These are phyloP conservation scores for Neurospora sp. DNA, from an alignment of 495 filamentous ascomycete genomes.

Conservation along the genomic window DNA sequence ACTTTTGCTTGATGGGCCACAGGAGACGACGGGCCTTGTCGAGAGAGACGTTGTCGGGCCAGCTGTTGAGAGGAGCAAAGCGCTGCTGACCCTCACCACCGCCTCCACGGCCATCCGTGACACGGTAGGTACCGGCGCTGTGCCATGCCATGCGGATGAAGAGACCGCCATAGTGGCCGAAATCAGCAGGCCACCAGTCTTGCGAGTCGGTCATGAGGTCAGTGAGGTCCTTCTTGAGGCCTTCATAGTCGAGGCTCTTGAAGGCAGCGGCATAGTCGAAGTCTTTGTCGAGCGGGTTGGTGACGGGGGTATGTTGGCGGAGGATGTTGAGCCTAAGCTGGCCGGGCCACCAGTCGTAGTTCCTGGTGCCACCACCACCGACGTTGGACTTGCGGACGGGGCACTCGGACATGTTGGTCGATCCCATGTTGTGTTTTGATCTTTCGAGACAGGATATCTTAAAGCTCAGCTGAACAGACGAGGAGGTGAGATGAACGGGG, in stretches of 20 bases:
- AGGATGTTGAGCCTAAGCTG: slow-evolving; percentile 57
- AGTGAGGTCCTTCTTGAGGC: slow-evolving; percentile 57
- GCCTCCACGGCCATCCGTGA: slow-evolving; percentile 61
- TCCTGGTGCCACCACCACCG: slow-evolving; percentile 51
- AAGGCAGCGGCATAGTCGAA: slow-evolving; percentile 62
- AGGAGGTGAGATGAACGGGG: not conserved
- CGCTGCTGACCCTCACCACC: slow-evolving; percentile 63
- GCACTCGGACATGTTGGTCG: slow-evolving; percentile 29
- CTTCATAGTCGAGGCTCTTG: slow-evolving; percentile 59
- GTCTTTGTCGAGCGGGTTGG: slow-evolving; percentile 48
- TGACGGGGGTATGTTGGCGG: slow-evolving; percentile 53
- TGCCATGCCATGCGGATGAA: slow-evolving; percentile 75
- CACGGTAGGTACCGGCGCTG: slow-evolving; percentile 63
- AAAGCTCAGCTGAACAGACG: not conserved
- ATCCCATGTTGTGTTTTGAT: not conserved
- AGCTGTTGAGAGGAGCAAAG: slow-evolving; percentile 69
- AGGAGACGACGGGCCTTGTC: slow-evolving; percentile 69
- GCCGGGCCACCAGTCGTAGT: slow-evolving; percentile 62
- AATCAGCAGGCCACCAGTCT: slow-evolving; percentile 69
- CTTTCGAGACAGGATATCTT: not conserved
- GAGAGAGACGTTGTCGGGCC: slow-evolving; percentile 66
- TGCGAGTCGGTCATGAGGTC: slow-evolving; percentile 64
- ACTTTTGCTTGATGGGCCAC: slow-evolving; percentile 76
- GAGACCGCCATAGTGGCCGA: slow-evolving; percentile 66
- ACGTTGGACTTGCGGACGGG: slow-evolving; percentile 44